Evolutionary conservation across 2,329 filamentous ascomycete species (phyloP).

Genomic region (Plectosphaerella plurivora): DNA sequence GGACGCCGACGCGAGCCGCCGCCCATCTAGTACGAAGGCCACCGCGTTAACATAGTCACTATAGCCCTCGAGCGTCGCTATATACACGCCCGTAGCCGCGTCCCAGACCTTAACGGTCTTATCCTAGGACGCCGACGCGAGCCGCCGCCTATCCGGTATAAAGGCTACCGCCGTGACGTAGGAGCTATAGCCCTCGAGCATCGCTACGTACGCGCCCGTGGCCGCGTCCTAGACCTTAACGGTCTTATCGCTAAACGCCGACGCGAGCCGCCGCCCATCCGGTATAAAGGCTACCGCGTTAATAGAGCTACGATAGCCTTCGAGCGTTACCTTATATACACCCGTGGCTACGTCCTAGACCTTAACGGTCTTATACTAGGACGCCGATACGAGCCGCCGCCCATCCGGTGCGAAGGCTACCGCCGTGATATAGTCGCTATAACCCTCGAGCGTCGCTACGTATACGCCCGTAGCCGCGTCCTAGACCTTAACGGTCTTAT

Average conservation of each 20-base stretch:
- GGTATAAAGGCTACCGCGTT: slow-evolving; percentile 7
- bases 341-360: slow-evolving; percentile 12
- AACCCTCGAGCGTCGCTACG: too few species aligned
- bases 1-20: slow-evolving; percentile 4
- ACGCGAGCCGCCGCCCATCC: slow-evolving; percentile 1
- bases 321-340: not conserved
- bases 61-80: slow-evolving; percentile 5
- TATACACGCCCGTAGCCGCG: slow-evolving; percentile 2
- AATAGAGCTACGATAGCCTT: slow-evolving; percentile 3
- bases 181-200: too few species aligned
- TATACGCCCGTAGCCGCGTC: slow-evolving; percentile 5
- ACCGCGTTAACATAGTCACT: slow-evolving; percentile 6
- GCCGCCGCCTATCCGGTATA: slow-evolving; percentile 10
- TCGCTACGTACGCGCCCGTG: slow-evolving; percentile 2
- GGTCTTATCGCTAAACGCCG: slow-evolving; percentile 7
- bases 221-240: slow-evolving; percentile 12
- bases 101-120: slow-evolving; percentile 13
- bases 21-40: slow-evolving; percentile 1
- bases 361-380: slow-evolving; percentile 7
- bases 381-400: slow-evolving; percentile 11
- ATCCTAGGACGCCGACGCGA: slow-evolving; percentile 10
- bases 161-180: slow-evolving; percentile 11
- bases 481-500: slow-evolving; percentile 12
- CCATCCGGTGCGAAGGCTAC: slow-evolving; percentile 15
- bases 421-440: slow-evolving; percentile 4